Conservation (phyloP, 2,329 filamentous ascomycete genomes). For the Pyrenophora seminiperda region DNA sequence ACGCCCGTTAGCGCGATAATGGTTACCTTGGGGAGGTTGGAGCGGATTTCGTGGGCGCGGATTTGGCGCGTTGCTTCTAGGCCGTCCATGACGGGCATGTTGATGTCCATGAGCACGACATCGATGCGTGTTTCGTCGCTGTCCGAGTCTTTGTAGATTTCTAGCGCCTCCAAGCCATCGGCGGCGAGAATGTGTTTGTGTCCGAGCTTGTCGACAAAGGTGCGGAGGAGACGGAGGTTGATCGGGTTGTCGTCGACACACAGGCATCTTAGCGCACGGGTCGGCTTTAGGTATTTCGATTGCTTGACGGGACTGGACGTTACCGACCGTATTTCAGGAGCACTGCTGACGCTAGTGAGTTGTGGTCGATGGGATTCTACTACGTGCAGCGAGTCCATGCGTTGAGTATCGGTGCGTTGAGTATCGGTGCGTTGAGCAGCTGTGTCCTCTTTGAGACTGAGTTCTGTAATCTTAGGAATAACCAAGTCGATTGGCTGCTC, state of each 20-base stretch:
- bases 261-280: constrained; percentile 38
- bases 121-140: constrained; percentile 29
- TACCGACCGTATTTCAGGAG: constrained; percentile 38
- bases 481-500: constrained; percentile 16
- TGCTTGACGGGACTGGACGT: constrained; percentile 24
- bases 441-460: constrained; percentile 37
- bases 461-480: constrained; percentile 26
- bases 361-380: constrained; percentile 29
- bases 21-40: constrained; percentile 49
- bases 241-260: constrained; percentile 50
- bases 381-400: constrained; percentile 7
- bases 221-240: constrained; percentile 46
- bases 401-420: too few species aligned
- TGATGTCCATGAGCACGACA: constrained; percentile 46
- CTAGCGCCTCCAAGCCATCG: constrained; percentile 47
- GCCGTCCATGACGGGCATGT: constrained; percentile 49
- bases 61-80: constrained; percentile 48
- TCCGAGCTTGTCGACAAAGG: constrained; percentile 44
- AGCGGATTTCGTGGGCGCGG: constrained; percentile 54
- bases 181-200: constrained; percentile 41
- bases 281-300: constrained; percentile 20
- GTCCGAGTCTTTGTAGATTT: constrained; percentile 31
- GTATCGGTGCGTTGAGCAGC: constrained; percentile 19
- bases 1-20: constrained; percentile 61
- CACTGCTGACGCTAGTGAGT: constrained; percentile 37